Evolutionary conservation across 1,139 yeast species (phyloP).

Genomic region (Magnusiomyces magnusii): DNA sequence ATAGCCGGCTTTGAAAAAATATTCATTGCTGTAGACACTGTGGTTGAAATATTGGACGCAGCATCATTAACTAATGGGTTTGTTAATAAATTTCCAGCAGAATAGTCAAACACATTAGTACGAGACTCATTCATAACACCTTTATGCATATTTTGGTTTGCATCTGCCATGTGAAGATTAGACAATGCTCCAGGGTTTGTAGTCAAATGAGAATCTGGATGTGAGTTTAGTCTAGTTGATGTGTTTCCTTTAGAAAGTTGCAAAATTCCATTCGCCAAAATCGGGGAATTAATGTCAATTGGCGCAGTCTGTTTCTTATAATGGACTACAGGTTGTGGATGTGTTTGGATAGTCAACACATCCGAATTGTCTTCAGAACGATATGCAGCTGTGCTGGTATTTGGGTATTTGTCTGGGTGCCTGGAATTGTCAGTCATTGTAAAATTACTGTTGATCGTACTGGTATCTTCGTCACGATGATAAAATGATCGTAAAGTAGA

Average conservation of each 20-base stretch:
- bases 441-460: background rate
- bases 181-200: background rate
- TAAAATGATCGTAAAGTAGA: constrained; percentile 1
- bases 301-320: background rate
- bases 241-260: background rate
- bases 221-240: background rate
- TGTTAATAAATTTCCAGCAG: background rate
- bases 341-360: background rate
- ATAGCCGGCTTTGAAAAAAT: background rate
- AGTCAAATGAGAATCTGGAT: background rate
- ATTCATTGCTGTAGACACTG: background rate
- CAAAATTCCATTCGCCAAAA: background rate
- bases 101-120: background rate
- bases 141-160: background rate
- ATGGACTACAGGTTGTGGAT: background rate
- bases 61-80: background rate
- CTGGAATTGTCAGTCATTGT: background rate
- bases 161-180: background rate
- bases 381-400: background rate
- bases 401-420: background rate
- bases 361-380: background rate
- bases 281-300: background rate
- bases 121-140: background rate
- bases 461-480: background rate
- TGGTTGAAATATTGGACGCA: background rate